Percentiles rank a stretch among this genome's conserved stretches.
Conservation (phyloP, 2,329 filamentous ascomycete genomes). For the Colletotrichum phormii region DNA sequence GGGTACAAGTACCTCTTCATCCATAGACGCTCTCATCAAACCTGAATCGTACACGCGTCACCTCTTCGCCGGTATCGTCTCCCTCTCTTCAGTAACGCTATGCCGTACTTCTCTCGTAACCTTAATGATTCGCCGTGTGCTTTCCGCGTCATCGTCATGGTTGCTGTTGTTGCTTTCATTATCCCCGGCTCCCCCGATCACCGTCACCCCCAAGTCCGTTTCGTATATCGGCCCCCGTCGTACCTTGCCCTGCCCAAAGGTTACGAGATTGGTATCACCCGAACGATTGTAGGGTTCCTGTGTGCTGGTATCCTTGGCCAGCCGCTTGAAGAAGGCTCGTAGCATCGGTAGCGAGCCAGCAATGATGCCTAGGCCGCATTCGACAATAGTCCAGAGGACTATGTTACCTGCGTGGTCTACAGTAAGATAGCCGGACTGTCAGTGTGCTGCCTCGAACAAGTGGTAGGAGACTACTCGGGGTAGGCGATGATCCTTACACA, state of each 20-base stretch:
- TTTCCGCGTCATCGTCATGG: background rate
- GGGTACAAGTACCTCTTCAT: background rate
- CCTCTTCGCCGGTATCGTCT: too few relatives aligned
- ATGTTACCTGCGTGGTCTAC: slow-evolving; percentile 35
- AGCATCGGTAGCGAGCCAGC: slow-evolving; percentile 42
- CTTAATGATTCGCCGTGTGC: background rate
- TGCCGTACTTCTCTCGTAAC: background rate
- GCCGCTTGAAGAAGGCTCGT: slow-evolving; percentile 35
- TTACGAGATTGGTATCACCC: background rate
- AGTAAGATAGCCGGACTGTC: background rate
- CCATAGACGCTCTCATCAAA: background rate
- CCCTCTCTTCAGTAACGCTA: background rate
- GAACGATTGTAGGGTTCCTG: background rate
- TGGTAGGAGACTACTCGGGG: too few relatives aligned
- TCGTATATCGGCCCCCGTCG: background rate
- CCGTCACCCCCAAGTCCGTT: background rate
- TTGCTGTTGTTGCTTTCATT: background rate
- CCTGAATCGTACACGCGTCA: background rate
- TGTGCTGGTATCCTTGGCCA: slow-evolving; percentile 5
- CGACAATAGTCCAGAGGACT: slow-evolving; percentile 40
- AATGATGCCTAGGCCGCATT: slow-evolving; percentile 42
- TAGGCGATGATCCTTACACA: background rate
- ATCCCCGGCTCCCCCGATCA: background rate
- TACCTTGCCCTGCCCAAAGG: background rate
- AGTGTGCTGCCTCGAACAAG: background rate